Conservation (phyloP, 2,329 filamentous ascomycete genomes). For the Fusarium algeriense region DNA sequence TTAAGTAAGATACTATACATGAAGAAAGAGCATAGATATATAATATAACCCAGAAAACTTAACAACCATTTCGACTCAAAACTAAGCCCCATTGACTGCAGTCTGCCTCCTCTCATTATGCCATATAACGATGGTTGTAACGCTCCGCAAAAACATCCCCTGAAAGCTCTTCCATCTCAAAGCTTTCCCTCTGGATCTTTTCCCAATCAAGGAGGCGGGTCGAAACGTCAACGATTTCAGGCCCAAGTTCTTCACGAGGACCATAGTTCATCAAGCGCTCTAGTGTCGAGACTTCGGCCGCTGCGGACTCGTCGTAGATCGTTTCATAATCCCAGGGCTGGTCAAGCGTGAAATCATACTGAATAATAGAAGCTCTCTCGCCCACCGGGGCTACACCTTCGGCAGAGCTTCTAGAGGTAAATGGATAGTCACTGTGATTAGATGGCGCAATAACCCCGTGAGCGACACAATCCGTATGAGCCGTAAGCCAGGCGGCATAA, state of each 20-base stretch:
- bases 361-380: fast-evolving
- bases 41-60: no score
- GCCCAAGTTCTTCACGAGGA: fast-evolving
- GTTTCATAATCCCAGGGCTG: background rate
- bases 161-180: background rate
- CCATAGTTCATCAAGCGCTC: fast-evolving
- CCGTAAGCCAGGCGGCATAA: fast-evolving
- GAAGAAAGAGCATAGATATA: no score
- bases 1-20: no score
- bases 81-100: no score
- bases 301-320: fast-evolving
- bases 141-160: fast-evolving
- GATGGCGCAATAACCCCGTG: fast-evolving
- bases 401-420: fast-evolving
- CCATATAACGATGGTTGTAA: no score
- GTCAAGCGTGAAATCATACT: background rate
- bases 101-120: fast-evolving
- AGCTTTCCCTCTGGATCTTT: fast-evolving
- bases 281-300: fast-evolving
- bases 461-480: fast-evolving
- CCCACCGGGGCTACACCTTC: fast-evolving
- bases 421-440: fast-evolving
- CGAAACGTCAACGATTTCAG: fast-evolving
- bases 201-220: background rate
- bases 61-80: no score